Conservation (phyloP, 768 basidiomycete genomes). For the Russula ochroleuca region DNA sequence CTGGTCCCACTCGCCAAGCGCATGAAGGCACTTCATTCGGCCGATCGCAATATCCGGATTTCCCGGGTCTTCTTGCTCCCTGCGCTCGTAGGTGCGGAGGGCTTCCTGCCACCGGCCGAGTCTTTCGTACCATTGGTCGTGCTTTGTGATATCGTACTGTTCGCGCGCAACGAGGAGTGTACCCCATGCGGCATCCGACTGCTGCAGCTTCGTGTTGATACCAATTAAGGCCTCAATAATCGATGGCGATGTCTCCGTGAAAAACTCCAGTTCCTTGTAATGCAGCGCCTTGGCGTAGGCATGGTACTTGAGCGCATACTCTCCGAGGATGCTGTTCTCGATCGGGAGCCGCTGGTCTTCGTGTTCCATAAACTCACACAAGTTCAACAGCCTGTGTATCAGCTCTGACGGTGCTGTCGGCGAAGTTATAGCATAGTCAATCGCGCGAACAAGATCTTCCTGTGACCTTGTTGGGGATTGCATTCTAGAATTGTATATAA, state of each 20-base stretch:
- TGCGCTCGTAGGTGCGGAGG: constrained; percentile 76
- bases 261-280: constrained; percentile 97
- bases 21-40: constrained; percentile 93
- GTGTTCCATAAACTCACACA: constrained; percentile 99
- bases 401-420: constrained; percentile 77
- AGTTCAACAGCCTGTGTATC: constrained; percentile 84
- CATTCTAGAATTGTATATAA: neutral
- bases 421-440: constrained; percentile 81
- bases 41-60: constrained; percentile 79
- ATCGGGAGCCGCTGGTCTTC: constrained; percentile 95
- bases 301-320: constrained; percentile 88
- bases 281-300: constrained; percentile 97
- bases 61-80: constrained; percentile 67
- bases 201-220: constrained; percentile 94
- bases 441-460: constrained; percentile 92
- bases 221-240: constrained; percentile 94
- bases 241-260: constrained; percentile 82
- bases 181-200: constrained; percentile 97
- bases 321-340: constrained; percentile 87
- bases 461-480: constrained; percentile 34
- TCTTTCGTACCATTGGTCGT: constrained; percentile 98
- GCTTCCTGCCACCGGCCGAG: constrained; percentile 97
- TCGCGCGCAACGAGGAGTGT: constrained; percentile 86
- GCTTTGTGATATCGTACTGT: constrained; percentile 84
- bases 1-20: constrained; percentile 96